Evolutionary conservation across 805 yeast genomes (phyloP).

Genomic region (Ogataea trehalophila): DNA sequence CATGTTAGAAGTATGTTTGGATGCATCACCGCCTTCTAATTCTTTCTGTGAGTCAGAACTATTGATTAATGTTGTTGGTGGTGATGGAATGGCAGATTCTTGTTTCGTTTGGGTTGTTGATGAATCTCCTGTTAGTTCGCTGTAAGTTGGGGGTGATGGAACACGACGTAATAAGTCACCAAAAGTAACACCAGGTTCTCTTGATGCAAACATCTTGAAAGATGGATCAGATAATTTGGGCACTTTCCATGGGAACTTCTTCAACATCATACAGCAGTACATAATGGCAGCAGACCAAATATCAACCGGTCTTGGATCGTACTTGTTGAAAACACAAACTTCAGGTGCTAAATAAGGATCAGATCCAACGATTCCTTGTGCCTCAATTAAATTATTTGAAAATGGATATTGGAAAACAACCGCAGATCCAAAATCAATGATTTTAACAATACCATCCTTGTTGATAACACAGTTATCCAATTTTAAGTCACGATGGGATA

Average conservation of each 20-base stretch:
- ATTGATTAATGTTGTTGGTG: conserved; percentile 17
- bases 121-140: conserved; percentile 13
- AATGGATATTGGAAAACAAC: conserved; percentile 89
- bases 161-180: conserved; percentile 54
- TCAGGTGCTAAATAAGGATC: conserved; percentile 93
- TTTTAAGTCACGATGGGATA: conserved; percentile 89
- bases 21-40: conserved; percentile 11
- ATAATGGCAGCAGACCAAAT: conserved; percentile 91
- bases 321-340: conserved; percentile 74
- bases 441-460: conserved; percentile 75
- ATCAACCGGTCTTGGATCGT: conserved; percentile 91
- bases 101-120: background rate
- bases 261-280: conserved; percentile 86
- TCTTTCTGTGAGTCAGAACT: conserved; percentile 7
- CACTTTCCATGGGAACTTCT: conserved; percentile 92
- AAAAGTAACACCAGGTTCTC: conserved; percentile 63
- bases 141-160: conserved; percentile 43
- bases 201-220: conserved; percentile 75
- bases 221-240: conserved; percentile 79
- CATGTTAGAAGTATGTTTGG: conserved; percentile 53
- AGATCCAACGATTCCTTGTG: conserved; percentile 82
- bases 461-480: conserved; percentile 89
- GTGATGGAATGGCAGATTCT: conserved; percentile 14
- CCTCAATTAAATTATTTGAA: conserved; percentile 62
- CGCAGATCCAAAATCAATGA: conserved; percentile 92